Conservation (phyloP, 371 early-diverging fungal species). For the Circinella minor region DNA sequence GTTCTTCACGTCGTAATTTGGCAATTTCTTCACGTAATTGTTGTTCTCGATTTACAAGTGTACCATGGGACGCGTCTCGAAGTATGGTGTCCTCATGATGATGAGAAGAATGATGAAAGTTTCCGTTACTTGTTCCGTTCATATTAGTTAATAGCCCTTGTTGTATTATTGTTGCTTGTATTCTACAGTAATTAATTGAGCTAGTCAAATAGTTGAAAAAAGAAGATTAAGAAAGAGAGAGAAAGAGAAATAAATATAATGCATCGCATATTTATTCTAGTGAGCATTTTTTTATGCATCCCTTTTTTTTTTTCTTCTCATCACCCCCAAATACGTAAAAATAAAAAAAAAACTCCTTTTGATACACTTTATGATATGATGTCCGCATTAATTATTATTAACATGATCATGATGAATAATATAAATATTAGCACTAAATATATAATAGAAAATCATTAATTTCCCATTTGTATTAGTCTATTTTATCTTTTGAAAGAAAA, state of each 20-base stretch:
- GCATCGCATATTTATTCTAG: not conserved
- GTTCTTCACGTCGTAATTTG: slow-evolving; percentile 44
- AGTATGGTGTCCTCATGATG: not conserved
- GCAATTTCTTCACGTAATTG: slow-evolving; percentile 53
- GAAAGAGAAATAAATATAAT: not conserved
- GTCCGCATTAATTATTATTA: too few relatives aligned
- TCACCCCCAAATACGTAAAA: not conserved
- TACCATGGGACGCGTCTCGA: slow-evolving; percentile 11
- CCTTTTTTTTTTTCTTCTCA: not conserved
- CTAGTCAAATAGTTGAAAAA: not conserved
- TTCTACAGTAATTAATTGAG: not conserved
- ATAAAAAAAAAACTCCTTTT: not conserved
- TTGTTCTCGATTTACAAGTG: slow-evolving; percentile 32
- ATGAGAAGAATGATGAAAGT: not conserved
- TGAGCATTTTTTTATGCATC: not conserved
- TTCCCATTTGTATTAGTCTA: too few relatives aligned
- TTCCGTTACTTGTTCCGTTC: slow-evolving; percentile 13
- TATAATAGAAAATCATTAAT: too few relatives aligned
- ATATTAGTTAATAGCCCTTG: not conserved
- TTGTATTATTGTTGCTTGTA: too few relatives aligned
- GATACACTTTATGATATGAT: not conserved
- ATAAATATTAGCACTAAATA: too few relatives aligned
- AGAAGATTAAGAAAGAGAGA: not conserved
- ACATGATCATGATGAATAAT: too few relatives aligned
- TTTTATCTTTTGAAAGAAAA: too few relatives aligned